A percentile compares a stretch with the other conserved stretches of the same genome.
Conservation (phyloP, 1,284 basidiomycete species). For the Cutaneotrichosporon dermatis region DNA sequence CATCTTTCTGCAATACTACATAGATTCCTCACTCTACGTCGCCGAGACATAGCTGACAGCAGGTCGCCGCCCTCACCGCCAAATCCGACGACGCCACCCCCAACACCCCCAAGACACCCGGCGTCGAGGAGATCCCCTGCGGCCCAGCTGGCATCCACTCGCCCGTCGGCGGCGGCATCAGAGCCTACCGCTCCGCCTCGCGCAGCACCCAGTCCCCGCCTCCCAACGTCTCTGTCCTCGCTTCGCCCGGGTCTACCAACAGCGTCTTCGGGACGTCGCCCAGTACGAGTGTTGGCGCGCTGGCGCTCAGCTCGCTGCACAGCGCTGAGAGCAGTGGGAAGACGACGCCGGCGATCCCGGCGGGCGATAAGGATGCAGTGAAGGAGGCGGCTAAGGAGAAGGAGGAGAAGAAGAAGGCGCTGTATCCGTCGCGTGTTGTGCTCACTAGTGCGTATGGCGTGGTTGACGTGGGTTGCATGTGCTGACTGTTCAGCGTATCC, state of each 20-base stretch:
- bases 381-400: slow-evolving; percentile 6
- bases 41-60: neutral
- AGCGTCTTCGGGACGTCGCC: slow-evolving; percentile 9
- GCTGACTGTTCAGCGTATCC: slow-evolving; percentile 58
- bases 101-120: neutral
- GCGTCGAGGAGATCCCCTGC: slow-evolving; percentile 17
- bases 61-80: slow-evolving; percentile 8
- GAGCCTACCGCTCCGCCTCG: slow-evolving; percentile 13
- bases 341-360: neutral
- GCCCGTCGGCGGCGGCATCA: slow-evolving; percentile 9
- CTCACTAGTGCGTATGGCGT: slow-evolving; percentile 31
- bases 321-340: neutral
- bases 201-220: slow-evolving; percentile 7
- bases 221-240: neutral
- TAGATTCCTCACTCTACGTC: too few relatives aligned
- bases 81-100: slow-evolving; percentile 4
- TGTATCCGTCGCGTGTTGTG: slow-evolving; percentile 39
- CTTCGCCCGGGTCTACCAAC: neutral
- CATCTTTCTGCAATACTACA: too few relatives aligned
- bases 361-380: neutral
- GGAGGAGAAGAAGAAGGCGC: slow-evolving; percentile 23
- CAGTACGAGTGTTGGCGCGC: neutral
- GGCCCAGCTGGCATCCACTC: slow-evolving; percentile 11
- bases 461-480: neutral
- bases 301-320: slow-evolving; percentile 17